A percentile compares a stretch with the other conserved stretches of the same genome.
Conservation (phyloP, 768 basidiomycete genomes). For the Boletus rubropictus region DNA sequence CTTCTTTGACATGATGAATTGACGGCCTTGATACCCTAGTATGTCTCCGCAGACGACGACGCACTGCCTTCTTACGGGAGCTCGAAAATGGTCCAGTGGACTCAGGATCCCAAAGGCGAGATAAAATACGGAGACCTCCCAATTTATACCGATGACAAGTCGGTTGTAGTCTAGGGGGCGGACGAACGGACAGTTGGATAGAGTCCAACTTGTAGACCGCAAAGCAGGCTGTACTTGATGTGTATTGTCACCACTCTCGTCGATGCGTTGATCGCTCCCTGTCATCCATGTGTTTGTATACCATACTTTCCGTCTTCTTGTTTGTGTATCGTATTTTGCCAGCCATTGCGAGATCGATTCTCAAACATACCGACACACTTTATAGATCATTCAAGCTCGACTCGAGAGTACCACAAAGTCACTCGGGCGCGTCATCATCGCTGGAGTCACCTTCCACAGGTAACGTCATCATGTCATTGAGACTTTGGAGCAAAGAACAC, state of each 20-base stretch:
- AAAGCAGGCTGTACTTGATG: not conserved
- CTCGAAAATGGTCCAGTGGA: constrained; percentile 25
- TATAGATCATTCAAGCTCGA: constrained; percentile 4
- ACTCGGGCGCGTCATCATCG: constrained; percentile 7
- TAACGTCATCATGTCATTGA: constrained; percentile 70
- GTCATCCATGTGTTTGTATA: not conserved
- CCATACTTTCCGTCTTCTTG: not conserved
- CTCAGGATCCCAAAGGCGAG: constrained; percentile 23
- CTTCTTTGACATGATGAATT: not conserved
- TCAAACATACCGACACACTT: not conserved
- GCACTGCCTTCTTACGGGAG: constrained; percentile 28
- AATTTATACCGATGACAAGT: constrained; percentile 37
- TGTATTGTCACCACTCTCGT: constrained; percentile 10
- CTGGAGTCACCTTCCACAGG: constrained; percentile 25
- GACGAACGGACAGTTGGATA: not conserved
- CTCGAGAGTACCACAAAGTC: not conserved
- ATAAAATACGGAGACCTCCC: constrained; percentile 37
- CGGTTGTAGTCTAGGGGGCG: constrained; percentile 1
- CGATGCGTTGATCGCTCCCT: constrained; percentile 17
- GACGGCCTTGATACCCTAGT: constrained; percentile 26
- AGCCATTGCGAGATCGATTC: not conserved
- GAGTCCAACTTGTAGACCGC: constrained; percentile 1
- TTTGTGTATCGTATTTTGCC: not conserved
- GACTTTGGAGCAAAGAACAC: constrained; percentile 32
- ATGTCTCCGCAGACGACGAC: constrained; percentile 37